Evolutionary conservation across 495 filamentous ascomycete genomes (phyloP).

Genomic region (Trichoderma virens): DNA sequence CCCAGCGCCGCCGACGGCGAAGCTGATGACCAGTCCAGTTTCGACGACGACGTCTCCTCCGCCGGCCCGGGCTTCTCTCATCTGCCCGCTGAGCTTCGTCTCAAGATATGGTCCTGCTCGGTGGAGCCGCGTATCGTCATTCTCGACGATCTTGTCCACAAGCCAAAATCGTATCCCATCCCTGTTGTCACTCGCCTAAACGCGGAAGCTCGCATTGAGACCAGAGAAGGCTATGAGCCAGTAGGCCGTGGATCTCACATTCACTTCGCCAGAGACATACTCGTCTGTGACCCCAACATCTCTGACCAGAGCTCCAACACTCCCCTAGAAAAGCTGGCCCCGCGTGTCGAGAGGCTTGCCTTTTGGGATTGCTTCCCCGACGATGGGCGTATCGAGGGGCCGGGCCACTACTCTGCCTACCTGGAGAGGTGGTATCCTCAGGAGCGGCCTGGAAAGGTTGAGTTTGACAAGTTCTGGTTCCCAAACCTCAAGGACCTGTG

Average conservation of each 20-base stretch:
- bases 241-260: slow-evolving; percentile 9
- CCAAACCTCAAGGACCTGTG: slow-evolving; percentile 10
- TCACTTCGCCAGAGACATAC: slow-evolving; percentile 9
- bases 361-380: slow-evolving; percentile 11
- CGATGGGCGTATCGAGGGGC: slow-evolving; percentile 1
- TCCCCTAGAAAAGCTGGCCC: slow-evolving; percentile 1
- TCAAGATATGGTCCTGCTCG: slow-evolving; percentile 7
- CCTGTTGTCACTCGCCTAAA: slow-evolving; percentile 9
- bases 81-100: slow-evolving; percentile 9
- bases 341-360: slow-evolving; percentile 7
- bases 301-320: slow-evolving; percentile 7
- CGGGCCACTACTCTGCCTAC: slow-evolving; percentile 5
- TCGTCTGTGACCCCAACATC: slow-evolving; percentile 9
- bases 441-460: background rate
- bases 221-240: slow-evolving; percentile 8
- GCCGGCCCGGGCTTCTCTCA: background rate
- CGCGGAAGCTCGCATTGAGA: slow-evolving; percentile 7
- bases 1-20: slow-evolving; percentile 7
- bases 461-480: slow-evolving; percentile 11
- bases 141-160: slow-evolving; percentile 10
- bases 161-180: background rate
- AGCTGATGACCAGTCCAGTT: slow-evolving; percentile 7
- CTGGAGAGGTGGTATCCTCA: background rate
- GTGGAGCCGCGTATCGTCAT: slow-evolving; percentile 9
- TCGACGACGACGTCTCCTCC: background rate